Base-by-base conservation (phyloP, 352 stramenopile species). In the Phytophthora sansomeana region DNA sequence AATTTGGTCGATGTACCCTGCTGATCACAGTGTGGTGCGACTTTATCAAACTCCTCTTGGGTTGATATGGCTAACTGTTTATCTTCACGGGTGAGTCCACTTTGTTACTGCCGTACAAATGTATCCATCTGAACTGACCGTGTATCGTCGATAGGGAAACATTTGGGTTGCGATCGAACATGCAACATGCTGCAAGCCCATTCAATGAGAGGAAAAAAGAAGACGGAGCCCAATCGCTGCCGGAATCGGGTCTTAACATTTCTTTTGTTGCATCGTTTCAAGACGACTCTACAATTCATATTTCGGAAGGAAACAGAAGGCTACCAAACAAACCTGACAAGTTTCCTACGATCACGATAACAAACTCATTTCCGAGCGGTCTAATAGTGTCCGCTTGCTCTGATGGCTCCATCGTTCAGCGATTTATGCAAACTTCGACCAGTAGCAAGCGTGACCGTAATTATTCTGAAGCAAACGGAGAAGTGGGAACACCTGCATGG, bases 21-120 rank as follows among this genome's bases (percentile, higher is more conserved):
- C 81, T 4, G 85, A 95, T 47, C 86, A 93, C 42, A 90, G 80
- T 29, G 59, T 93, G 28, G 63, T 93, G 5, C 69, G 72, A 10
- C 33, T 93, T 16, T 77, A 74, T 30, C 77, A 89, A 32, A 87
- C 72, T 0, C 68, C 77, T 3, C 65, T 67, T 3, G 70, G 72
- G 5, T 51, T 72, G 16, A 46, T 65, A 30, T 92, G 86, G 86
- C 75, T 94, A 42, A 91, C 65, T 24, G 78, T 94, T n/a, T 83
- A 89, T 26, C 82, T 81, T 5, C 50, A 79, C 48, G 69, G 81
- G 84, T 91, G 43, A 35, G 63, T 67, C 1, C 17, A 28, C 7
- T 29, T 46, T n/a, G 17, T 46, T 26, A 16, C 14, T 16, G 36
- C 36, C 5, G n/a, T 24, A 44, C 8, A 14, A 46, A 21, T 43